These are phyloP conservation scores for Geotrichum bryndzae DNA, from an alignment of 1,139 yeast species.

Conservation along the genomic window DNA sequence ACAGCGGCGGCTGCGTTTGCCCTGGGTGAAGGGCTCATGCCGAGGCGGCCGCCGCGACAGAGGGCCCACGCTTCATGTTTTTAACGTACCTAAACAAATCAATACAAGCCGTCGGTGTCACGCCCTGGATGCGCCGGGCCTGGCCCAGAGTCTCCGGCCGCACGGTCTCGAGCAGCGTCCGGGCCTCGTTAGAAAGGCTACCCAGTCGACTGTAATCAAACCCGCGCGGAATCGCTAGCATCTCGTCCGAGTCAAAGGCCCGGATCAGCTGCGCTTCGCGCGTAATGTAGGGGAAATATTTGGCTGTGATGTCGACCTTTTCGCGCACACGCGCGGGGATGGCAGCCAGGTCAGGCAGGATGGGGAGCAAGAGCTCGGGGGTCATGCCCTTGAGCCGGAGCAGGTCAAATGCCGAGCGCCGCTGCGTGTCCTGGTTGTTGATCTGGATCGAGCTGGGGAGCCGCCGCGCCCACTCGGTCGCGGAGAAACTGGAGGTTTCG, in stretches of 20 bases:
- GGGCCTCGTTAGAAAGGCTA: conserved; percentile 68
- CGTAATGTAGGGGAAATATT: conserved; percentile 72
- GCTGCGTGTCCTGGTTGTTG: conserved; percentile 41
- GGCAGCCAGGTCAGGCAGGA: conserved; percentile 15
- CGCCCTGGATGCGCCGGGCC: conserved; percentile 89
- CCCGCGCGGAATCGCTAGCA: conserved; percentile 56
- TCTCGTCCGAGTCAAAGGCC: conserved; percentile 82
- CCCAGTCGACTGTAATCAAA: conserved; percentile 51
- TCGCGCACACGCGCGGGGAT: conserved; percentile 52
- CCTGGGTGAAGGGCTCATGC: not conserved
- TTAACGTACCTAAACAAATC: conserved; percentile 31
- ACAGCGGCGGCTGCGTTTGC: too few relatives aligned
- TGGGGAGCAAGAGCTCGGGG: conserved; percentile 34
- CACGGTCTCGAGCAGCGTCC: conserved; percentile 59
- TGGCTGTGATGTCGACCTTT: conserved; percentile 71
- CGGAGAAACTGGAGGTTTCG: conserved; percentile 43
- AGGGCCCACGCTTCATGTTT: conserved; percentile 1
- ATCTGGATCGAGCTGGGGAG: conserved; percentile 28
- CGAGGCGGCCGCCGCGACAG: not conserved
- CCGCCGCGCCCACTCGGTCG: conserved; percentile 54
- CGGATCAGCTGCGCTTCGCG: conserved; percentile 65
- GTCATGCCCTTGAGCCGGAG: conserved; percentile 43
- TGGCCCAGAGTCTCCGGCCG: conserved; percentile 91
- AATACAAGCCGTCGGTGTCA: conserved; percentile 60
- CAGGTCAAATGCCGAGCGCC: conserved; percentile 52